These are phyloP conservation scores for Chionographis japonica DNA, from an alignment of 106 monocot genomes.

Conservation along the genomic window DNA sequence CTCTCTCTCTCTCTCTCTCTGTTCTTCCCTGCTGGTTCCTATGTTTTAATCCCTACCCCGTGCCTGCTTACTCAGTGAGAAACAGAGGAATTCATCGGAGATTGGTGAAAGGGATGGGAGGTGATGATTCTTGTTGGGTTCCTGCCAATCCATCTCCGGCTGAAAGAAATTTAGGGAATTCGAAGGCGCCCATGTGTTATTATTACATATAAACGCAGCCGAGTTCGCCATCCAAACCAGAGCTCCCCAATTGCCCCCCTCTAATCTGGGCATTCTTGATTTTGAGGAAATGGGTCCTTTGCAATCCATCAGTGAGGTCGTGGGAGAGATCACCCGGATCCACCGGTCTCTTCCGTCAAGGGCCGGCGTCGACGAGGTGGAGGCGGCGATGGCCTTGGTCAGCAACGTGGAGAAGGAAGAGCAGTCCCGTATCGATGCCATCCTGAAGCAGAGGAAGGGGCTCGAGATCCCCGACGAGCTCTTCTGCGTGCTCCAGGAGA, in stretches of 20 bases:
- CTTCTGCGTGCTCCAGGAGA: slow-evolving; percentile 41
- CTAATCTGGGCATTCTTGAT: not conserved
- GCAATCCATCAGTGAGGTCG: slow-evolving; percentile 28
- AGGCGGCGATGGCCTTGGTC: slow-evolving; percentile 39
- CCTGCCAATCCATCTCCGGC: not conserved
- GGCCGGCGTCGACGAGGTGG: slow-evolving; percentile 52
- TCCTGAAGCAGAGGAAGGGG: slow-evolving; percentile 26
- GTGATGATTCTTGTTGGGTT: not conserved
- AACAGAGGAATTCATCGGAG: not conserved
- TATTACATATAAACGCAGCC: not conserved
- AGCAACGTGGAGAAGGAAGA: slow-evolving; percentile 47
- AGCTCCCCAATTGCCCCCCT: not conserved
- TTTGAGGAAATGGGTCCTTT: slow-evolving; percentile 10
- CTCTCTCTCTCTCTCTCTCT: not conserved
- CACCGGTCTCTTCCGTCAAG: slow-evolving; percentile 57
- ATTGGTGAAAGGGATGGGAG: not conserved
- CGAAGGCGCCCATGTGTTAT: not conserved
- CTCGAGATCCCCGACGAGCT: slow-evolving; percentile 50
- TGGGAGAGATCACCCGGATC: slow-evolving; percentile 46
- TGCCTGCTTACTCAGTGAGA: not conserved
- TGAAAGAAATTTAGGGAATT: not conserved
- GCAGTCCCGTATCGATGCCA: slow-evolving; percentile 18
- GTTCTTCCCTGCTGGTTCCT: not conserved
- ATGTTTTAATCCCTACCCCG: no score
- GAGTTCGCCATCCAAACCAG: not conserved